Base-by-base conservation (phyloP, 2,329 filamentous ascomycete genomes). In the Nemania serpens region DNA sequence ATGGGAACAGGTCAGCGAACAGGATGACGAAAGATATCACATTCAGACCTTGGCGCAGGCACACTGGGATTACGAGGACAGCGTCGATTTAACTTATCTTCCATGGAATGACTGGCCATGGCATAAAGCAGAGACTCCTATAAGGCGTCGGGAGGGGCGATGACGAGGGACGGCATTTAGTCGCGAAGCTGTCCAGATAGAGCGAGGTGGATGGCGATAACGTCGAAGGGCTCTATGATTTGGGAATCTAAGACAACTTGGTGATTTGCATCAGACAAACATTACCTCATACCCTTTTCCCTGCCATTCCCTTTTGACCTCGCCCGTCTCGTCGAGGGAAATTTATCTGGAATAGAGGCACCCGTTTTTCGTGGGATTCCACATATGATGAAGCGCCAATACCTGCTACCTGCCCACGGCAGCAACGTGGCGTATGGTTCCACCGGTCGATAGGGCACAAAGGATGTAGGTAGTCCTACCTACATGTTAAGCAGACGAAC, bases 301-400 rank as follows among this genome's bases (percentile, higher is more conserved):
- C 18, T 20, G 29, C 22, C 17, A 47, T 15, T 22, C 12, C 42
- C 11, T 15, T 9, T 34, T 56, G 15, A 22, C 33, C 25, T 10
- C 25, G 25, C 25, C 25, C 36, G 33, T 43, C n/a, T 49, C 2
- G 25, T 29, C 36, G 53, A 58, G 29, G 48, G 15, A 36, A 4
- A 45, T 46, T 46, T 13, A 34, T 47, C 22, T 51, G n/a, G 25
- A 29, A 29, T 29, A 29, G 25, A 29, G 25, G 25, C 25, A 29
- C 25, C 7, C 25, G 25, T 29, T 3, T 29, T 3, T 4, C 25
- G 25, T 7, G 25, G 7, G 25, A 29, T 52, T 37, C 20, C 41
- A 58, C 54, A 58, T 54, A 54, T 29, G 37, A 53, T 54, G 49
- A 34, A 45, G 34, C 12, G 41, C 49, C 33, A 54, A 54, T 58